A percentile compares a stretch with the other conserved stretches of the same genome.
These are phyloP conservation scores for Glycyrrhiza uralensis DNA, from an alignment of 306 rosid genomes.

Conservation along the genomic window DNA sequence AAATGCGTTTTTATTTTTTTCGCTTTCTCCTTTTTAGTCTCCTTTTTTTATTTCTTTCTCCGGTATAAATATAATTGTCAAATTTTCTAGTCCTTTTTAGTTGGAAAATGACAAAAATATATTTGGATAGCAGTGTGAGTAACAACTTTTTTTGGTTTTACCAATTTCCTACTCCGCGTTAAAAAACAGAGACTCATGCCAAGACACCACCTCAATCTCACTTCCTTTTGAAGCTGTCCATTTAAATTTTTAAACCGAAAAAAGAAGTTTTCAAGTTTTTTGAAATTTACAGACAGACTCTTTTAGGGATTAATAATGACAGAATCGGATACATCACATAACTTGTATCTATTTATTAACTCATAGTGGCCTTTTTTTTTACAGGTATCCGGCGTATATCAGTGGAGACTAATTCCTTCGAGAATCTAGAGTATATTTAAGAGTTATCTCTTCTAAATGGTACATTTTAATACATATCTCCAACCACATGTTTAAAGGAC, in stretches of 20 bases:
- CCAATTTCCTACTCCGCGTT: neutral
- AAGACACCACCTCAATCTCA: neutral
- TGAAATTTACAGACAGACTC: neutral
- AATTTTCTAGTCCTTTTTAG: neutral
- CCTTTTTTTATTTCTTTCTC: neutral
- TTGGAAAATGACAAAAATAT: too few species aligned
- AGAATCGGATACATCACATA: slow-evolving; percentile 11
- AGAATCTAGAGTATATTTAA: too few species aligned
- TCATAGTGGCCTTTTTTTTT: neutral
- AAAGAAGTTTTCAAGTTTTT: neutral
- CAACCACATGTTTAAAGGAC: too few species aligned
- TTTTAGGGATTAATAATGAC: neutral
- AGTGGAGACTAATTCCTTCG: too few species aligned
- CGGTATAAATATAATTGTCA: too few species aligned
- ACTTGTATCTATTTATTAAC: neutral
- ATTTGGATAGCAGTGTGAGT: too few species aligned
- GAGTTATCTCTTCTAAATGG: too few species aligned
- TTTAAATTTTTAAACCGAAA: neutral
- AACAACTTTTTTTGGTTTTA: neutral
- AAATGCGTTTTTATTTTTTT: neutral
- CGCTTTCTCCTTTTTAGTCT: too few species aligned
- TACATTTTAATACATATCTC: too few species aligned
- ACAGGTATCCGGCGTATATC: too few species aligned
- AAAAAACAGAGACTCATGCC: neutral
- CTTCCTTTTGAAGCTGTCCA: neutral